phyloP scores from a whole-genome alignment of 106 monocot genomes.

The Dendrobium nobile region DNA sequence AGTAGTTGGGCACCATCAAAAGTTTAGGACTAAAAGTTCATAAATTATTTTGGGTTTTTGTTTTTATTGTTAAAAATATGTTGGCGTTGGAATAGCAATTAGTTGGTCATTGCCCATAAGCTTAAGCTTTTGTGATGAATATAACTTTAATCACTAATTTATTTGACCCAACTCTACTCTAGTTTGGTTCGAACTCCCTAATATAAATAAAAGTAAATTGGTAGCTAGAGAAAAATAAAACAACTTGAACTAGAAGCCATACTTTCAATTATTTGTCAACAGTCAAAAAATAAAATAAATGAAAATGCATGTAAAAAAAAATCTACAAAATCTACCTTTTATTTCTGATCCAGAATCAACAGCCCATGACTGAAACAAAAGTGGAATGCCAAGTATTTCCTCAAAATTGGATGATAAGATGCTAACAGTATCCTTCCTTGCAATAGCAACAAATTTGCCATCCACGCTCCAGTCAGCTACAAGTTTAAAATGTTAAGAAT shows the following conservation, averaged over 20 bases:
- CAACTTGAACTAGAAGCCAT: background rate
- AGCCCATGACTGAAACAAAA: conserved; percentile 46
- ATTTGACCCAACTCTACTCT: background rate
- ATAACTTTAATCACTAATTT: background rate
- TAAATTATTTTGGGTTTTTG: too few species aligned
- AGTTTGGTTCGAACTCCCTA: background rate
- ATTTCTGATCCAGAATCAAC: conserved; percentile 29
- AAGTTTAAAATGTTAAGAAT: conserved; percentile 6
- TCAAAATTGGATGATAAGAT: conserved; percentile 56
- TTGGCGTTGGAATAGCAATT: background rate
- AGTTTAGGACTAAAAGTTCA: too few species aligned
- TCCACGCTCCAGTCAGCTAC: conserved; percentile 74
- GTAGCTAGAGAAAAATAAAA: background rate
- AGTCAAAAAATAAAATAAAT: background rate
- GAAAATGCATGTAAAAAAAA: background rate
- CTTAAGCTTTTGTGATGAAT: background rate
- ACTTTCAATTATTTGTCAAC: background rate
- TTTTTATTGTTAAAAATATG: background rate
- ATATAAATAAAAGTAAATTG: background rate
- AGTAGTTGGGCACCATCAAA: too few species aligned
- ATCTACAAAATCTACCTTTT: conserved; percentile 38
- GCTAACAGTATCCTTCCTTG: conserved; percentile 39
- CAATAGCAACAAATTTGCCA: conserved; percentile 59
- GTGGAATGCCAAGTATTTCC: conserved; percentile 41
- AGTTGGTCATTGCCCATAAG: background rate